Evolutionary conservation across 805 yeast genomes (phyloP), one percentile per base, ranked within the genome.

Genomic region (Huiozyma sinensis): DNA sequence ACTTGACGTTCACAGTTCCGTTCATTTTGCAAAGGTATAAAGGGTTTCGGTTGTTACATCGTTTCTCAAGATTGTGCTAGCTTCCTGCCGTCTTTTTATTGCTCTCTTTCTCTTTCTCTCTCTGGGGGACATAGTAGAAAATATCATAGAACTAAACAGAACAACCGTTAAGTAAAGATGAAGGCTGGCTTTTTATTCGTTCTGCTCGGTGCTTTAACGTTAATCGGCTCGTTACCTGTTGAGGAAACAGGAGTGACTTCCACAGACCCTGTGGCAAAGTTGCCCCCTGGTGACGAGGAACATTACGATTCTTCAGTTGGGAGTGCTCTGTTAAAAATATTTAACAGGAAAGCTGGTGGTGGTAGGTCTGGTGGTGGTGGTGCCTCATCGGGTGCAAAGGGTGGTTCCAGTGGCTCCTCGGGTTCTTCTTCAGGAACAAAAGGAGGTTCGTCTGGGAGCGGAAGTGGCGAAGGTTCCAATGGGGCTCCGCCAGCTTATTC

Each of bases 401-500:
- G 31, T 11, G 36, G 40, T 28, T 12, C 33, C 29, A 7, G 36
- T 6, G 28, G 36, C 10, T 27, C 34, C 12, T 28, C 36, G 17
- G 10, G 40, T 12, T 17, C 33, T 28, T 24, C 40, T 39, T 9
- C 31, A 30, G 31, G 13, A 6, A 13, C 42, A 31, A 38, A 31
- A 8, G 42, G 42, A 33, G 39, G 43, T 7, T 39, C 45, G 7
- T 28, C 44, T n/a, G 32, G 41, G 30, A 27, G 38, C n/a, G 42
- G 41, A 27, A 42, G 44, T 11, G 36, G 38, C 32, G 37, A 45
- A 33, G 30, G 38, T 24, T 6, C 32, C 32, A 35, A 42, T 17
- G 43, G 45, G 35, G 17, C 33, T 12, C 45, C 45, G 2, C 45
- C 45, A 8, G 45, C 45, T n/a, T 43, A 43, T 17, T 43, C 45